Percentiles rank a stretch among this genome's conserved stretches.
Conservation (phyloP, 352 stramenopile species). For the Phytophthora europaea region DNA sequence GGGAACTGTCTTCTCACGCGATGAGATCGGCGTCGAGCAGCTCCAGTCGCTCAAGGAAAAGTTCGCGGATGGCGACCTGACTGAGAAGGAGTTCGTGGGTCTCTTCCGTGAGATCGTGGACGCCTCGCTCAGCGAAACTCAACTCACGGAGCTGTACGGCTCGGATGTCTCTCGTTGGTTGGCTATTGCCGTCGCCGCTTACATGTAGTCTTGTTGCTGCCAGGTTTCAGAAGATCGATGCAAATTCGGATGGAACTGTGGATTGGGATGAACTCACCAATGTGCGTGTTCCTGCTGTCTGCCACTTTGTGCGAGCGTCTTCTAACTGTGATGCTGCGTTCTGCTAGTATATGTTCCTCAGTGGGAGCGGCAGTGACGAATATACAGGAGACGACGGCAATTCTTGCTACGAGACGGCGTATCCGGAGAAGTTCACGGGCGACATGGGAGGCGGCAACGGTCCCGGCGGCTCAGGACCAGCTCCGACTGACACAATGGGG, state of each 20-base stretch:
- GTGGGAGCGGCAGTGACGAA: constrained; percentile 68
- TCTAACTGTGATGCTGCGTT: background rate
- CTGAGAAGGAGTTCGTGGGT: constrained; percentile 87
- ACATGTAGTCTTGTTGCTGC: background rate
- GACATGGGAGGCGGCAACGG: constrained; percentile 30
- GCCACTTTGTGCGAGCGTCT: background rate
- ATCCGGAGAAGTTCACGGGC: constrained; percentile 57
- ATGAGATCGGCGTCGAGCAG: constrained; percentile 86
- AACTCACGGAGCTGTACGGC: constrained; percentile 84
- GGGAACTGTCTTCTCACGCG: constrained; percentile 76
- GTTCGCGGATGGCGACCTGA: constrained; percentile 85
- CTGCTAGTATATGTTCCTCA: constrained; percentile 86
- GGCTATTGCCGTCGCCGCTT: background rate
- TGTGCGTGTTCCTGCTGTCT: constrained; percentile 31
- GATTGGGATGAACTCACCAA: constrained; percentile 93
- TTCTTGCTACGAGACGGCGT: constrained; percentile 70
- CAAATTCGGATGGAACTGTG: constrained; percentile 87
- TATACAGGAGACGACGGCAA: constrained; percentile 75
- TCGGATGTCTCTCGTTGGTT: background rate
- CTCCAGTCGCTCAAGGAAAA: constrained; percentile 88
- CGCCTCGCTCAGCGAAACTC: constrained; percentile 76
- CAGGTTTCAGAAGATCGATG: constrained; percentile 92
- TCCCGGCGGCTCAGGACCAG: constrained; percentile 8
- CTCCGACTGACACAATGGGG: constrained; percentile 33
- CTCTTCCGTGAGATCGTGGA: constrained; percentile 88